Evolutionary conservation across 495 filamentous ascomycete species (phyloP).

Genomic region (Rostrohypoxylon terebratum): DNA sequence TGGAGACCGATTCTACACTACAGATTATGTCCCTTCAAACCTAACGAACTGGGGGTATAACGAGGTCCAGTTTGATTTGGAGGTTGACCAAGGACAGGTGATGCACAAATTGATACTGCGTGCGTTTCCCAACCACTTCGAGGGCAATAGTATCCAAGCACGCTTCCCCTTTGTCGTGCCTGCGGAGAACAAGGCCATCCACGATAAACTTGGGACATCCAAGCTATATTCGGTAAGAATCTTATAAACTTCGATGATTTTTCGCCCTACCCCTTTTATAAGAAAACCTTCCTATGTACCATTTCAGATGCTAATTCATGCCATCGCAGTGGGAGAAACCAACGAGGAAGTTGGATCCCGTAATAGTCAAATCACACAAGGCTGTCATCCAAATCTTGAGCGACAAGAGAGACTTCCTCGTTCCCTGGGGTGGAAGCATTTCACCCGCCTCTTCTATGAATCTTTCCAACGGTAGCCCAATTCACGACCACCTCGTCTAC

Average conservation of each 20-base stretch:
- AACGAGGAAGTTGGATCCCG: conserved; percentile 59
- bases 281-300: neutral
- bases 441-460: conserved; percentile 57
- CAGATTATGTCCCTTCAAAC: conserved; percentile 73
- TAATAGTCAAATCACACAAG: conserved; percentile 69
- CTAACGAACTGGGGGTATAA: conserved; percentile 78
- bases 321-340: conserved; percentile 63
- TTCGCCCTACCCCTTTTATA: neutral
- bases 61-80: conserved; percentile 70
- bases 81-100: conserved; percentile 75
- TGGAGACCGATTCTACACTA: conserved; percentile 82
- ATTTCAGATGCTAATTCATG: neutral
- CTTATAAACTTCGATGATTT: neutral
- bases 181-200: conserved; percentile 73
- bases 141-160: conserved; percentile 75
- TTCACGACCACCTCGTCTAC: conserved; percentile 68
- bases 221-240: conserved; percentile 65
- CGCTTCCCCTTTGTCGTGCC: conserved; percentile 82
- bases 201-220: conserved; percentile 69
- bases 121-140: conserved; percentile 77
- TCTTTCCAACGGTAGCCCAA: conserved; percentile 63
- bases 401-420: conserved; percentile 67
- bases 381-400: conserved; percentile 68
- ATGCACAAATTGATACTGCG: conserved; percentile 77
- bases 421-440: conserved; percentile 71